Evolutionary conservation across 129 eudicot genomes (phyloP).

Genomic region (Oenanthe sinensis): DNA sequence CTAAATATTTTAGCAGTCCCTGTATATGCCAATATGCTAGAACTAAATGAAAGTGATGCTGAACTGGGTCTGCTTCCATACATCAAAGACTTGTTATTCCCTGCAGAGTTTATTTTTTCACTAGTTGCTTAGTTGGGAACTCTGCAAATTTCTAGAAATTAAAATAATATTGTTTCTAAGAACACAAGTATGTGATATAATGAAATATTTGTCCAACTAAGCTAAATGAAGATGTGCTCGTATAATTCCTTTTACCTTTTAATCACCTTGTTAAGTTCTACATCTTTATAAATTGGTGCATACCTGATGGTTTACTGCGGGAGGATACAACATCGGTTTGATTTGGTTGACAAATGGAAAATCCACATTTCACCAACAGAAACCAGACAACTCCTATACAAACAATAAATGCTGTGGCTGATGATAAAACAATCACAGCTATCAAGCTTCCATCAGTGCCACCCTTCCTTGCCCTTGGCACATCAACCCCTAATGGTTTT

Average conservation of each 20-base stretch:
- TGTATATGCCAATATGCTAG: slow-evolving; percentile 55
- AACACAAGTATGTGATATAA: background rate
- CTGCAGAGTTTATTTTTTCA: slow-evolving; percentile 27
- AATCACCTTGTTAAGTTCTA: background rate
- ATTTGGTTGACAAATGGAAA: slow-evolving; percentile 23
- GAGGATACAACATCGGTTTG: slow-evolving; percentile 28
- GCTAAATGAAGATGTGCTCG: background rate
- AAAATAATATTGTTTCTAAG: background rate
- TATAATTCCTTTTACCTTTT: background rate
- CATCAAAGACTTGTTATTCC: slow-evolving; percentile 49
- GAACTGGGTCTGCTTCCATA: slow-evolving; percentile 62
- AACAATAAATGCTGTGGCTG: slow-evolving; percentile 59
- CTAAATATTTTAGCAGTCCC: slow-evolving; percentile 76
- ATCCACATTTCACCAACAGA: slow-evolving; percentile 45
- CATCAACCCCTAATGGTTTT: slow-evolving; percentile 78
- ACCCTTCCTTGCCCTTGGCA: slow-evolving; percentile 38
- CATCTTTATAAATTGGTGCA: background rate
- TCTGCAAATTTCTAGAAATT: background rate
- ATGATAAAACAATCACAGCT: slow-evolving; percentile 55
- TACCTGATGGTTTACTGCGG: slow-evolving; percentile 61
- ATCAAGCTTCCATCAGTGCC: slow-evolving; percentile 31
- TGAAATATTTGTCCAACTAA: background rate
- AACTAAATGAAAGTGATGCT: slow-evolving; percentile 54
- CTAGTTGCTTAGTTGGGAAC: background rate
- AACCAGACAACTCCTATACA: slow-evolving; percentile 52